A percentile compares a stretch with the other conserved stretches of the same genome.
Conservation (phyloP, 176 grass and related monocot species). For the Carex pumila region DNA sequence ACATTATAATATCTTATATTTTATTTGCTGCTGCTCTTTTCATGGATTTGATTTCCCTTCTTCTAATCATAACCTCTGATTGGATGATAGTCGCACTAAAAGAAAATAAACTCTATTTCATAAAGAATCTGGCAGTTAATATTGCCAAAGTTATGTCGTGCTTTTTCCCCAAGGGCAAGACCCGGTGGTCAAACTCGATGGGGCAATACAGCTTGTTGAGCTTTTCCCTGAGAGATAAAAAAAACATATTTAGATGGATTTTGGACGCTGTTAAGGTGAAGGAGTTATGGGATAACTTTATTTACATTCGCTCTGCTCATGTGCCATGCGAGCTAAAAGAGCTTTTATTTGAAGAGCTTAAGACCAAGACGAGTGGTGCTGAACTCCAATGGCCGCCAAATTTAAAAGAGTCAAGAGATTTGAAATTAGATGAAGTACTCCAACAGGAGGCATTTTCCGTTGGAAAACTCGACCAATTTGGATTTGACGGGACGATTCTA, state of each 20-base stretch:
- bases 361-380: neutral
- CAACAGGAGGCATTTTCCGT: too few relatives aligned
- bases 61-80: constrained; percentile 16
- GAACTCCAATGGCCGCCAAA: fast-evolving
- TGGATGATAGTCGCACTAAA: neutral
- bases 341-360: constrained; percentile 25
- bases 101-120: neutral
- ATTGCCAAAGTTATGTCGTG: neutral
- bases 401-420: too few relatives aligned
- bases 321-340: neutral
- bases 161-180: neutral
- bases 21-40: constrained; percentile 20
- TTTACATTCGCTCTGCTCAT: neutral
- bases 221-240: neutral
- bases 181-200: constrained; percentile 34
- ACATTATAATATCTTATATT: constrained; percentile 29
- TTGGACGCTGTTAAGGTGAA: neutral
- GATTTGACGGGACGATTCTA: constrained; percentile 11
- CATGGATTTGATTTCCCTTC: constrained; percentile 17
- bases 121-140: neutral
- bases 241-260: neutral
- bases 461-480: too few relatives aligned
- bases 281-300: neutral
- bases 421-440: too few relatives aligned
- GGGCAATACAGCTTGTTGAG: constrained; percentile 15